phyloP scores from a whole-genome alignment of 1,284 basidiomycete genomes.

The Lentinus polychrous region DNA sequence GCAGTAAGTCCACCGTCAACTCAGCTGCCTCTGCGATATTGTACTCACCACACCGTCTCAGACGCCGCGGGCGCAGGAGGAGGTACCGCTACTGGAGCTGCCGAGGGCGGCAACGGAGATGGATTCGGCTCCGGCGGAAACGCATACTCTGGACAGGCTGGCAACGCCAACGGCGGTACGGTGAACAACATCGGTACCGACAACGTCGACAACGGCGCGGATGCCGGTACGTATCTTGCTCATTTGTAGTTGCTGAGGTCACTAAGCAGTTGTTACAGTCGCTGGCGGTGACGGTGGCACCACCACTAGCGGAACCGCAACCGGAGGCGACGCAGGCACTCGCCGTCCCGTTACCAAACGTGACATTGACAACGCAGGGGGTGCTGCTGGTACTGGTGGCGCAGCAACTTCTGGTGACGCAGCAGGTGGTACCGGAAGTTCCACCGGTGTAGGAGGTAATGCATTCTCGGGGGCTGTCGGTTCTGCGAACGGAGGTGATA shows the following conservation, averaged over 20 bases:
- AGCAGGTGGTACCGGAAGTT: slow-evolving; percentile 12
- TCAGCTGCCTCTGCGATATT: no score
- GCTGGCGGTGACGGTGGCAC: slow-evolving; percentile 14
- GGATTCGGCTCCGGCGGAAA: slow-evolving; percentile 13
- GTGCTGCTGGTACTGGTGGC: slow-evolving; percentile 12
- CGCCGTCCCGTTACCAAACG: slow-evolving; percentile 4
- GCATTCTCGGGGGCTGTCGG: slow-evolving; percentile 19
- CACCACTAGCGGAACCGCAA: slow-evolving; percentile 15
- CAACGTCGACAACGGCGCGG: slow-evolving; percentile 11
- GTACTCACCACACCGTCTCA: not conserved
- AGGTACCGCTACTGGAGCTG: slow-evolving; percentile 9
- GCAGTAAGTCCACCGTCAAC: slow-evolving; percentile 6
- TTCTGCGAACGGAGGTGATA: slow-evolving; percentile 15
- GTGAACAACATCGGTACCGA: slow-evolving; percentile 12
- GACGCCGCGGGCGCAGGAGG: slow-evolving; percentile 11
- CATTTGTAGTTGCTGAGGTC: slow-evolving; percentile 1
- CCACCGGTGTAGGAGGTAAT: slow-evolving; percentile 14
- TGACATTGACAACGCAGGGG: slow-evolving; percentile 12
- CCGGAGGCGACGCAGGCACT: slow-evolving; percentile 11
- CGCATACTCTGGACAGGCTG: slow-evolving; percentile 12
- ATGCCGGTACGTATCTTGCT: slow-evolving; percentile 8
- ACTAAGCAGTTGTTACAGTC: slow-evolving; percentile 4
- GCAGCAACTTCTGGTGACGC: slow-evolving; percentile 17
- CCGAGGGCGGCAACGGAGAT: slow-evolving; percentile 12
- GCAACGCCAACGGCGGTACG: slow-evolving; percentile 14